A percentile compares a stretch with the other conserved stretches of the same genome.
Conservation (phyloP, 129 eudicot genomes). For the Artemisia tridentata region DNA sequence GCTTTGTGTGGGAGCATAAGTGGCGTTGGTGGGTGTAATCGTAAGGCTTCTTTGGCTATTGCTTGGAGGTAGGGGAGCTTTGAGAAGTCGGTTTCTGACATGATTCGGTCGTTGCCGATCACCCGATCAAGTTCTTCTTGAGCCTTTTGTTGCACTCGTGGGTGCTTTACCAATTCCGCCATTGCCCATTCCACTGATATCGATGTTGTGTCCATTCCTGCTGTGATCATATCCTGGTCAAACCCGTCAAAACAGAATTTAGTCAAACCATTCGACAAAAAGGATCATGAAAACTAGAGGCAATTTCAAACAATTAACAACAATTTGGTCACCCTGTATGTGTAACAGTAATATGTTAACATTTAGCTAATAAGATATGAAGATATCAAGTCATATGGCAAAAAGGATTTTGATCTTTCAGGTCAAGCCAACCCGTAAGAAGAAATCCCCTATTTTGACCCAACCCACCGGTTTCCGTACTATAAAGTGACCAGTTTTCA, state of each 20-base stretch:
- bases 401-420: too few relatives aligned
- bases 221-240: conserved; percentile 84
- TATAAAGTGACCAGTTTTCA: too few relatives aligned
- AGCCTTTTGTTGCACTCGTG: conserved; percentile 78
- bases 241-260: conserved; percentile 1
- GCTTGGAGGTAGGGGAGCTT: conserved; percentile 86
- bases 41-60: conserved; percentile 69
- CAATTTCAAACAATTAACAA: background rate
- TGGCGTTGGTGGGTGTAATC: conserved; percentile 90
- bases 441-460: background rate
- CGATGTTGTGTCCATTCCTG: conserved; percentile 91
- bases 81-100: conserved; percentile 80
- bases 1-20: conserved; percentile 94
- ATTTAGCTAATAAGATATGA: too few relatives aligned
- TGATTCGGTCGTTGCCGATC: conserved; percentile 58
- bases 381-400: too few relatives aligned
- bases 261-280: conserved; percentile 3
- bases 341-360: too few relatives aligned
- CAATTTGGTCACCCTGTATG: background rate
- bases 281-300: background rate
- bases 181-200: conserved; percentile 84
- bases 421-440: too few relatives aligned
- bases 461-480: background rate
- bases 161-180: conserved; percentile 79
- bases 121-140: conserved; percentile 95